Percentiles rank a stretch among this genome's conserved stretches.
These are phyloP conservation scores for Kwoniella pini DNA, from an alignment of 768 basidiomycete species.

Conservation along the genomic window DNA sequence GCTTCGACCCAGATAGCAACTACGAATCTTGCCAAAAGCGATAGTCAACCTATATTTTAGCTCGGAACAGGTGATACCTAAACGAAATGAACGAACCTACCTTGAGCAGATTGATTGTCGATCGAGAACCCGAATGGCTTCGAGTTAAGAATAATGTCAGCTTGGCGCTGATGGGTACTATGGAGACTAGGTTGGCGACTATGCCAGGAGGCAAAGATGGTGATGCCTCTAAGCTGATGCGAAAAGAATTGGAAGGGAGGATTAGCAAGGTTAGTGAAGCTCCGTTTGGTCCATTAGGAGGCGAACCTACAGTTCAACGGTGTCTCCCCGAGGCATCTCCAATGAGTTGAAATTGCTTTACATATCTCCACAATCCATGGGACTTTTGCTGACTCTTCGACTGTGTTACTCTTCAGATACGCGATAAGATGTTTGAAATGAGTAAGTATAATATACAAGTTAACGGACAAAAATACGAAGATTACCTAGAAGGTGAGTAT, in stretches of 20 bases:
- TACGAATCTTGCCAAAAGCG: too few relatives aligned
- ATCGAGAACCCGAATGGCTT: conserved; percentile 68
- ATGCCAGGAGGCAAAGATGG: conserved; percentile 54
- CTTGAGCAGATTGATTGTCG: conserved; percentile 57
- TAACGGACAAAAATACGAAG: conserved; percentile 75
- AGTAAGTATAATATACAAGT: conserved; percentile 73
- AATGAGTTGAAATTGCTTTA: too few relatives aligned
- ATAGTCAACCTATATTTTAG: too few relatives aligned
- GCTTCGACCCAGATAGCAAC: too few relatives aligned
- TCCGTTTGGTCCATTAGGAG: neutral
- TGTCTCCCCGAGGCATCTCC: too few relatives aligned
- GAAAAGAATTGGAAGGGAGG: conserved; percentile 43
- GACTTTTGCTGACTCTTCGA: neutral
- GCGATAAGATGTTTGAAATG: conserved; percentile 65
- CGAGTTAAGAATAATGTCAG: conserved; percentile 63
- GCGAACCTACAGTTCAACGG: too few relatives aligned
- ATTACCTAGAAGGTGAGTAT: conserved; percentile 58
- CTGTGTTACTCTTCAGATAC: conserved; percentile 39
- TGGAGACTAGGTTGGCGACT: conserved; percentile 60
- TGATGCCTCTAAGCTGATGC: conserved; percentile 59
- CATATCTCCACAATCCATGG: too few relatives aligned
- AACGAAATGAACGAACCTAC: conserved; percentile 30
- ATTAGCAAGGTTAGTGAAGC: conserved; percentile 36
- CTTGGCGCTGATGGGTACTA: conserved; percentile 57
- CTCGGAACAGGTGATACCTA: too few relatives aligned